A percentile compares a stretch with the other conserved stretches of the same genome.
phyloP scores from a whole-genome alignment of 805 yeast genomes.

The Vanderwaltozyma polyspora region DNA sequence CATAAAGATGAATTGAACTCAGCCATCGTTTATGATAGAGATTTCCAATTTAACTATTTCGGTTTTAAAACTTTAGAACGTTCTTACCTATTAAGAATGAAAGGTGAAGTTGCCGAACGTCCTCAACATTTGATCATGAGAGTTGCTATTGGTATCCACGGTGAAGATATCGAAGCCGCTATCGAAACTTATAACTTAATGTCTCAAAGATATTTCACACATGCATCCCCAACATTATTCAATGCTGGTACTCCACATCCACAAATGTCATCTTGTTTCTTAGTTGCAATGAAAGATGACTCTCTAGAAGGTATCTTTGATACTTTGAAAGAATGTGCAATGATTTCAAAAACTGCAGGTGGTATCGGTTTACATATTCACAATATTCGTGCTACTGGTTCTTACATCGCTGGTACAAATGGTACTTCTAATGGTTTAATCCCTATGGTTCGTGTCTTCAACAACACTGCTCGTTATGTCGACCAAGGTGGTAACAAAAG shows the following conservation, averaged over 20 bases:
- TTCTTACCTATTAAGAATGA: constrained; percentile 58
- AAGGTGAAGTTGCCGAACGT: constrained; percentile 61
- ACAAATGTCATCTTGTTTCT: constrained; percentile 84
- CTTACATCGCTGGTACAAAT: constrained; percentile 80
- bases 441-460: constrained; percentile 89
- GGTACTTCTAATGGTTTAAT: constrained; percentile 86
- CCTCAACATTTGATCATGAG: constrained; percentile 85
- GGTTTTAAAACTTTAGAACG: constrained; percentile 83
- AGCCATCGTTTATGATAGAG: constrained; percentile 63
- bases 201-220: constrained; percentile 79
- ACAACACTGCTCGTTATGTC: constrained; percentile 89
- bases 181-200: constrained; percentile 74
- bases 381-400: constrained; percentile 72
- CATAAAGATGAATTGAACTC: constrained; percentile 54
- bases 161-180: constrained; percentile 46
- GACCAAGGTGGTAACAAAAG: constrained; percentile 97
- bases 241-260: constrained; percentile 82
- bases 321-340: constrained; percentile 75
- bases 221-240: constrained; percentile 88
- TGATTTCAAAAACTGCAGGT: constrained; percentile 88
- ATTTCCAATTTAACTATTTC: constrained; percentile 65
- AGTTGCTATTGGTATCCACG: constrained; percentile 84
- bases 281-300: constrained; percentile 82
- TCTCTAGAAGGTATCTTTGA: constrained; percentile 90
- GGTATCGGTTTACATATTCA: constrained; percentile 86